A percentile compares a stretch with the other conserved stretches of the same genome.
Conservation (phyloP, 73 alveolate species). For the Symbiodinium natans region DNA sequence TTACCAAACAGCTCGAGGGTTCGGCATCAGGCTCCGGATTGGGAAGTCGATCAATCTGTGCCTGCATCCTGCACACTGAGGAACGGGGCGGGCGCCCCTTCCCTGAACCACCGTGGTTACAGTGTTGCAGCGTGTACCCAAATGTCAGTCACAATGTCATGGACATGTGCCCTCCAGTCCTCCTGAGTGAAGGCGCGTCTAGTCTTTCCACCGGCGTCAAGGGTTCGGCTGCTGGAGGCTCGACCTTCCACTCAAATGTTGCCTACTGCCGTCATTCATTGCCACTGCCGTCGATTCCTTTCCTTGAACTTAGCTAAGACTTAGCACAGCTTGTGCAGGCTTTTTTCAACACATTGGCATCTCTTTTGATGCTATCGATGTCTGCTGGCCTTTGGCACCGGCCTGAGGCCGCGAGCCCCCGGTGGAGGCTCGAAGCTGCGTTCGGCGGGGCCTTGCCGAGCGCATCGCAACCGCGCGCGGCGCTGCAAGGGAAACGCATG, state of each 20-base stretch:
- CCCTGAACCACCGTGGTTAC: no score
- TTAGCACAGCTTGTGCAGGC: neutral
- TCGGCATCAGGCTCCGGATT: constrained; percentile 61
- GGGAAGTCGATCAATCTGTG: constrained; percentile 52
- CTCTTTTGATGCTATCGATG: no score
- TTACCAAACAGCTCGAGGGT: neutral
- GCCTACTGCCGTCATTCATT: neutral
- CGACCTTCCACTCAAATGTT: neutral
- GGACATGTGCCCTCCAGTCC: neutral
- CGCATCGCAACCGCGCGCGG: no score
- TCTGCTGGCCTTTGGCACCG: constrained; percentile 6
- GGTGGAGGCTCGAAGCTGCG: neutral
- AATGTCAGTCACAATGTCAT: neutral
- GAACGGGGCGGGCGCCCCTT: no score
- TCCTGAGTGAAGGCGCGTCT: constrained; percentile 53
- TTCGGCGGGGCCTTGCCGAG: no score
- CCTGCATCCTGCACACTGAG: constrained; percentile 27
- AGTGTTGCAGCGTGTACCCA: no score
- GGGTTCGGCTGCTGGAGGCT: constrained; percentile 75
- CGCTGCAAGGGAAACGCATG: no score
- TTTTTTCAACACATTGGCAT: no score
- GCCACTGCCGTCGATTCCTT: neutral
- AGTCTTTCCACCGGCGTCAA: constrained; percentile 45
- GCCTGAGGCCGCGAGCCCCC: constrained; percentile 14
- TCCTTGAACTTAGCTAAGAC: neutral